Percentiles rank a stretch among this genome's conserved stretches.
Evolutionary conservation across 1,284 basidiomycete species (phyloP).

Genomic region (Volvariella surrecta): DNA sequence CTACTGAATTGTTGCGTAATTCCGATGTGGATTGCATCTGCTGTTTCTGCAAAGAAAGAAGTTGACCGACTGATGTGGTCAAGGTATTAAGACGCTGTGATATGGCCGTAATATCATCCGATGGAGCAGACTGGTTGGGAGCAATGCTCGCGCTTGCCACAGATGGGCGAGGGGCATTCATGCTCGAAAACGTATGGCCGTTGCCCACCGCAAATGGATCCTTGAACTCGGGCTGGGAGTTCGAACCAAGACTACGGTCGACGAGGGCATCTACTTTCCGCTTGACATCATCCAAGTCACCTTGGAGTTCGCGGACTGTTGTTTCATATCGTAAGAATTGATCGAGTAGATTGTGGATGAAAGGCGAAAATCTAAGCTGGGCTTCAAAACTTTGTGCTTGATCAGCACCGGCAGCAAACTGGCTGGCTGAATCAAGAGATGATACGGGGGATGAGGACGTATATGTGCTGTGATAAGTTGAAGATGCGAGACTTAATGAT

Average conservation of each 20-base stretch:
- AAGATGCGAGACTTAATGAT: conserved; percentile 22
- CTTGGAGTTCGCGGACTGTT: conserved; percentile 63
- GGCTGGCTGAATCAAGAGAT: conserved; percentile 65
- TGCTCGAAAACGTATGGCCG: conserved; percentile 22
- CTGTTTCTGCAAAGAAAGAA: conserved; percentile 70
- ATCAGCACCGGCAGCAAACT: conserved; percentile 39
- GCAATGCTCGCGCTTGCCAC: conserved; percentile 54
- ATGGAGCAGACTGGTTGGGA: conserved; percentile 54
- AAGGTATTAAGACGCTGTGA: conserved; percentile 75
- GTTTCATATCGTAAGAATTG: conserved; percentile 67
- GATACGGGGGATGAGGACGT: conserved; percentile 68
- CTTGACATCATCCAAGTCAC: conserved; percentile 64
- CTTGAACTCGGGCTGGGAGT: conserved; percentile 55
- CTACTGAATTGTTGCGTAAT: conserved; percentile 31
- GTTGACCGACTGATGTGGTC: conserved; percentile 81
- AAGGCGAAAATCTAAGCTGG: conserved; percentile 63
- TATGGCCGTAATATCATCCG: conserved; percentile 69
- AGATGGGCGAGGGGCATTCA: conserved; percentile 47
- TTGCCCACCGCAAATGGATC: conserved; percentile 58
- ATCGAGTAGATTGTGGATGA: conserved; percentile 71
- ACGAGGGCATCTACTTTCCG: conserved; percentile 72
- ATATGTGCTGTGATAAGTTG: conserved; percentile 22
- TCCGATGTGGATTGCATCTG: conserved; percentile 43
- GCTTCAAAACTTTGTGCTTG: conserved; percentile 47
- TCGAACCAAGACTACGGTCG: conserved; percentile 46